Percentiles rank a stretch among this genome's conserved stretches.
These are phyloP conservation scores for Lentinula aciculospora DNA, from an alignment of 768 basidiomycete genomes.

Conservation along the genomic window DNA sequence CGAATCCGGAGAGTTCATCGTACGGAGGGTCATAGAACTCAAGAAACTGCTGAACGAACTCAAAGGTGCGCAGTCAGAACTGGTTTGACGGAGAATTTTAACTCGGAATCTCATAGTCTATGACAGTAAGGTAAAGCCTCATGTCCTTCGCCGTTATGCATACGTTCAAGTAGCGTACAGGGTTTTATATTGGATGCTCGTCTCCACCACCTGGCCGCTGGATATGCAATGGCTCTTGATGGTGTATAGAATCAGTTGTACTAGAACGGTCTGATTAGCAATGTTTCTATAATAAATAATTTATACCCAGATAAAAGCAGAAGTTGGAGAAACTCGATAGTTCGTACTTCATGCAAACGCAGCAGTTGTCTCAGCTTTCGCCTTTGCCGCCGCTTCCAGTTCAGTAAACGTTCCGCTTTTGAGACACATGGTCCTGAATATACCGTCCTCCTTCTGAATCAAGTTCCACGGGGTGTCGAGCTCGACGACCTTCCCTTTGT, in stretches of 20 bases:
- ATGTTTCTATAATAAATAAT: neutral
- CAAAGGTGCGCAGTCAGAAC: constrained; percentile 35
- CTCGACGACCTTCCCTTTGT: constrained; percentile 44
- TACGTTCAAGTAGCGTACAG: constrained; percentile 21
- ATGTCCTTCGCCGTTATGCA: neutral
- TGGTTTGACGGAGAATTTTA: neutral
- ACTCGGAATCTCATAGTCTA: neutral
- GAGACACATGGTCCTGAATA: constrained; percentile 66
- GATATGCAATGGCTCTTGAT: constrained; percentile 49
- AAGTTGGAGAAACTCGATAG: neutral
- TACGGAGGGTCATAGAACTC: constrained; percentile 65
- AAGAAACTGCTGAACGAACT: constrained; percentile 56
- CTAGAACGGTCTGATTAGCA: neutral
- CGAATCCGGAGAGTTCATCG: constrained; percentile 84
- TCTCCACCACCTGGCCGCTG: constrained; percentile 69
- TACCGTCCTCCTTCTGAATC: constrained; percentile 54
- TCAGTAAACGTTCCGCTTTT: constrained; percentile 64
- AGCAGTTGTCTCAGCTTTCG: constrained; percentile 21
- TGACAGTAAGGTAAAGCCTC: neutral
- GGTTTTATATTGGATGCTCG: constrained; percentile 72
- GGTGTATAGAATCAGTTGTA: too few species aligned
- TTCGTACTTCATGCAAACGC: neutral
- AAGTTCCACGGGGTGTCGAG: constrained; percentile 71
- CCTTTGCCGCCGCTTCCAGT: constrained; percentile 53
- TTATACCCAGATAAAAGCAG: neutral